Conservation (phyloP, 305 asterid species). For the Fraxinus ornus region DNA sequence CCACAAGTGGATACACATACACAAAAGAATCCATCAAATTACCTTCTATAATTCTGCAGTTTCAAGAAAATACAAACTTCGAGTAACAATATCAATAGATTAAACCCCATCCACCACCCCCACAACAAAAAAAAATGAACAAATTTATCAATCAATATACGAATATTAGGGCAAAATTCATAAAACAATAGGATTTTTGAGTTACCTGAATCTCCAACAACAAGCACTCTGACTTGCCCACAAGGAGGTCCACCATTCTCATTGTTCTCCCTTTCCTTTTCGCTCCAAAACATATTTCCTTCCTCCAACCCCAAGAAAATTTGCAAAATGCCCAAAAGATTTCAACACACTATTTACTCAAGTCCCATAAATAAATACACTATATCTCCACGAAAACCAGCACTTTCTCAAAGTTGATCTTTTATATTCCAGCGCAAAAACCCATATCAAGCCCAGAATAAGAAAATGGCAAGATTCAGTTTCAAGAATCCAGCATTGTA, state of each 20-base stretch:
- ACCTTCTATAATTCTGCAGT: background rate
- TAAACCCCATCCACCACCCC: background rate
- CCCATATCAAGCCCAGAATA: conserved; percentile 7
- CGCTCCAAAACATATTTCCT: background rate
- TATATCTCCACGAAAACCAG: conserved; percentile 19
- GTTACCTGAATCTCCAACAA: conserved; percentile 68
- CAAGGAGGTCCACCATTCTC: conserved; percentile 84
- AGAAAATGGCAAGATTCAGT: background rate
- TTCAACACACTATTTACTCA: conserved; percentile 21
- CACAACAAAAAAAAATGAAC: background rate
- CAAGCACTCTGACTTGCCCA: conserved; percentile 89
- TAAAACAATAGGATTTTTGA: background rate
- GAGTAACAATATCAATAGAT: background rate
- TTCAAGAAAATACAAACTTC: background rate
- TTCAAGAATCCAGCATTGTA: conserved; percentile 3
- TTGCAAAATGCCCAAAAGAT: background rate
- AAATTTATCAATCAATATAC: background rate
- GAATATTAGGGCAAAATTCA: background rate
- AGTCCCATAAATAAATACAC: conserved; percentile 26
- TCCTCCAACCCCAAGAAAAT: conserved; percentile 5
- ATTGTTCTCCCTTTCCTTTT: conserved; percentile 13
- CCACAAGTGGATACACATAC: background rate
- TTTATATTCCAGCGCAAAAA: conserved; percentile 11
- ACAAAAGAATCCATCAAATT: background rate
- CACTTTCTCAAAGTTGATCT: conserved; percentile 8